Percentiles rank a stretch among this genome's conserved stretches.
Evolutionary conservation across 1,284 basidiomycete genomes (phyloP).

Genomic region (Bjerkandera adusta): DNA sequence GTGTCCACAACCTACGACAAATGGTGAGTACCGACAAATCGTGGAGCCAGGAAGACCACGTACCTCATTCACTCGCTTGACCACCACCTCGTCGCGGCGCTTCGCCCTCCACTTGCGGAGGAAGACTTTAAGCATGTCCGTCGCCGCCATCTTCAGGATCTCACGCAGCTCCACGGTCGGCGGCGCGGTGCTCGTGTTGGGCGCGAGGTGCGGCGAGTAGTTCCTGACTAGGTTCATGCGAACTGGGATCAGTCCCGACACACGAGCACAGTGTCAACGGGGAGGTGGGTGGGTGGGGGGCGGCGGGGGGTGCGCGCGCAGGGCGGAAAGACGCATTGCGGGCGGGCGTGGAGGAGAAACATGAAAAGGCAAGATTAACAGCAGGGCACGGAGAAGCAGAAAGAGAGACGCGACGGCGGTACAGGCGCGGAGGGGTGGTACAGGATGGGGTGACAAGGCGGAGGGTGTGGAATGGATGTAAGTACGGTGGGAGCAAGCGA

Average conservation of each 20-base stretch:
- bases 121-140: conserved; percentile 66
- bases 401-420: neutral
- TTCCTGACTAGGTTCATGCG: conserved; percentile 85
- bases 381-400: conserved; percentile 6
- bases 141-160: conserved; percentile 56
- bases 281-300: conserved; percentile 27
- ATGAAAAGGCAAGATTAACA: no score
- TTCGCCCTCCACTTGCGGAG: conserved; percentile 48
- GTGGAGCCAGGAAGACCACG: conserved; percentile 21
- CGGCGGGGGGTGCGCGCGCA: conserved; percentile 17
- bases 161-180: conserved; percentile 65
- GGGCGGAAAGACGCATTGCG: conserved; percentile 28
- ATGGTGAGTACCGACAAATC: conserved; percentile 8
- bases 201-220: conserved; percentile 81
- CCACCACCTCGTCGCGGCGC: conserved; percentile 20
- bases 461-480: conserved; percentile 14
- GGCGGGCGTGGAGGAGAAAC: conserved; percentile 24
- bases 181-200: conserved; percentile 65
- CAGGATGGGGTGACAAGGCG: conserved; percentile 18
- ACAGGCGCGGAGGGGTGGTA: conserved; percentile 15
- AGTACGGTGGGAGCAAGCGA: conserved; percentile 19
- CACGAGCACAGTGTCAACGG: conserved; percentile 22
- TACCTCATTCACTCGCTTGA: conserved; percentile 20
- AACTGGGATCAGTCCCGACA: conserved; percentile 72
- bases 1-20: conserved; percentile 75